A percentile compares a stretch with the other conserved stretches of the same genome.
Conservation (phyloP, 2,329 filamentous ascomycete genomes). For the Bipolaris sorokiniana region DNA sequence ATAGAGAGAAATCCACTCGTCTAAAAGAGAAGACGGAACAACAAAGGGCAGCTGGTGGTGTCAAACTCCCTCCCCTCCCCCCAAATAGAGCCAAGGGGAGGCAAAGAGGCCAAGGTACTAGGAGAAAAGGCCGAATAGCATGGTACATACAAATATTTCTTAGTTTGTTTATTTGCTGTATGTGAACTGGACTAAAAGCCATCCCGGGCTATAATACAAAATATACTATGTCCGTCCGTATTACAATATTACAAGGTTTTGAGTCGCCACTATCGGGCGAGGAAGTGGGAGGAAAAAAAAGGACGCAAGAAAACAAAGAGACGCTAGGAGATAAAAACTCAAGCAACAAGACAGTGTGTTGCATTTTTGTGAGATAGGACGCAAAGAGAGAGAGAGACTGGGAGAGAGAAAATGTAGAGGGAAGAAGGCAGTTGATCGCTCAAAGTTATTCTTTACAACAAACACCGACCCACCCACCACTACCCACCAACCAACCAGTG, state of each 20-base stretch:
- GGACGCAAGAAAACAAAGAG: background rate
- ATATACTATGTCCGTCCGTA: slow-evolving; percentile 1
- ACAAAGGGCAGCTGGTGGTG: background rate
- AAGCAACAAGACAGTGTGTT: background rate
- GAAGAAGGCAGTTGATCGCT: slow-evolving; percentile 22
- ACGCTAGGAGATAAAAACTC: slow-evolving; percentile 3
- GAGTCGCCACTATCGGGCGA: background rate
- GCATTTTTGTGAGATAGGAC: slow-evolving; percentile 1
- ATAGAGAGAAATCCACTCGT: background rate
- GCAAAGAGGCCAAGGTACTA: background rate
- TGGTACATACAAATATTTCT: too few species aligned
- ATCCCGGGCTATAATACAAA: slow-evolving; percentile 2
- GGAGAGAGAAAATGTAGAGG: slow-evolving; percentile 3
- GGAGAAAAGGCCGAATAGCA: background rate
- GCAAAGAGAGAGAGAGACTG: slow-evolving; percentile 8
- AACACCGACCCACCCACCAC: background rate
- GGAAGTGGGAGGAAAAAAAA: background rate
- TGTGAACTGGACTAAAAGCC: slow-evolving; percentile 4
- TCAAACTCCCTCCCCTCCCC: background rate
- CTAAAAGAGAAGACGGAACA: too few species aligned
- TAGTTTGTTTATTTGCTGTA: too few species aligned
- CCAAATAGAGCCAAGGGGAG: background rate
- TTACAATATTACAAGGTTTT: background rate
- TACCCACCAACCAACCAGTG: slow-evolving; percentile 6
- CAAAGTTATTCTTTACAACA: slow-evolving; percentile 26